Evolutionary conservation across 2,329 filamentous ascomycete species (phyloP), one percentile per base, ranked within the genome.

Genomic region (Exutisphaerella laricina): DNA sequence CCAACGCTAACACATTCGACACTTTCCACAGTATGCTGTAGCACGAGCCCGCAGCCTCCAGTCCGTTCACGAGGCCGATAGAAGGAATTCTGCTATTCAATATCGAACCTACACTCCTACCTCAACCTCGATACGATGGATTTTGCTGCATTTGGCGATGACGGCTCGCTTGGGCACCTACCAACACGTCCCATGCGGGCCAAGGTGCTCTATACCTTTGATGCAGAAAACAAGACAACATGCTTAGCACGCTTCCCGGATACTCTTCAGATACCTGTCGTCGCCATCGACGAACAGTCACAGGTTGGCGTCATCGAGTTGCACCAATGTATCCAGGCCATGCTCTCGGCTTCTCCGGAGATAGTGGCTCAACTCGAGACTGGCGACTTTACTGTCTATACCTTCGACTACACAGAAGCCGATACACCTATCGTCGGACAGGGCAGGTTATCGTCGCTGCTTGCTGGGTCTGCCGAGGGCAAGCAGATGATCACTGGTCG

Each of bases 131-230:
- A 41, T 42, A 49, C 37, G 22, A 59, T 58, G 54, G 58, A 57
- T 42, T 50, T 46, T 40, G 43, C 32, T 16, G 31, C 25, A 10
- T 18, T 34, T 42, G 45, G 46, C 26, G 50, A 51, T 37, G 55
- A 46, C 32, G 49, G 45, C 41, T 55, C 56, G 20, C 58, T 62
- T 35, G 57, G 53, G 41, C 57, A 61, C 43, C 59, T 65, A 22
- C 62, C 61, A 13, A 64, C 63, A 52, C 61, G 62, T 55, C 64
- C 67, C 33, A 74, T 74, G 71, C 67, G 70, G 67, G 89, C 97
- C 66, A 97, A 97, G 74, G 85, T 97, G 37, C 82, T 94, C 48
- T 98, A 97, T 68, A 95, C 88, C 22, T 96, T 97, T 68, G 89
- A 97, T 65, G 82, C 83, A 61, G 83, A 90, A 54, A 84, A 80